Percentiles rank a stretch among this genome's conserved stretches.
Conservation (phyloP, 176 grass and related monocot species). For the Panicum miliaceum region DNA sequence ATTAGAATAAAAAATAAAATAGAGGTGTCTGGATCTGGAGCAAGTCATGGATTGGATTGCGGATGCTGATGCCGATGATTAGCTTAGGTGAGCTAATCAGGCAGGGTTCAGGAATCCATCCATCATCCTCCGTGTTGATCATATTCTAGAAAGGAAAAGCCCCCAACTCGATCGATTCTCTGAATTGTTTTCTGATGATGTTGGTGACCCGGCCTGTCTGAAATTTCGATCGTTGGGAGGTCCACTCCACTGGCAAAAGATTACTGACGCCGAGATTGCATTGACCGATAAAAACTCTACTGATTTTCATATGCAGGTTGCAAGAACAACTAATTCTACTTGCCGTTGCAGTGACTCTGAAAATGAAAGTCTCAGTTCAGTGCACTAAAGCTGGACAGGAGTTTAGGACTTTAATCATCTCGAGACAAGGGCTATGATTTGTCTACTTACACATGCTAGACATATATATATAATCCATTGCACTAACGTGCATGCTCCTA, state of each 20-base stretch:
- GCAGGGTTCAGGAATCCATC: conserved; percentile 50
- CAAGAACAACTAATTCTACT: neutral
- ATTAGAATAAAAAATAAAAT: neutral
- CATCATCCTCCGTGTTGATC: neutral
- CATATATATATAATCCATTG: conserved; percentile 24
- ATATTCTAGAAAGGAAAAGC: conserved; percentile 10
- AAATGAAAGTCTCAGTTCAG: neutral
- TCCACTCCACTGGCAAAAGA: conserved; percentile 23
- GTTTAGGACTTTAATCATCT: conserved; percentile 47
- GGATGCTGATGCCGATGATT: neutral
- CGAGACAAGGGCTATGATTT: conserved; percentile 53
- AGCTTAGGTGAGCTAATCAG: conserved; percentile 44
- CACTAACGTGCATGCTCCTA: neutral
- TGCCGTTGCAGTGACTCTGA: neutral
- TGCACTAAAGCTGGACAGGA: neutral
- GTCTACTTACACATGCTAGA: conserved; percentile 31
- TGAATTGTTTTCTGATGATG: conserved; percentile 16
- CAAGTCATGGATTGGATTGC: conserved; percentile 25
- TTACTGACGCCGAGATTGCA: neutral
- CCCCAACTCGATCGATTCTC: neutral
- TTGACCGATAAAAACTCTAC: neutral
- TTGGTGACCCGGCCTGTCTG: conserved; percentile 7
- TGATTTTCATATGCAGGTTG: neutral
- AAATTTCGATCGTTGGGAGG: conserved; percentile 28
- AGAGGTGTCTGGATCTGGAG: conserved; percentile 21